Conservation (phyloP, 73 alveolate species). For the Paramecium sexaurelia region DNA sequence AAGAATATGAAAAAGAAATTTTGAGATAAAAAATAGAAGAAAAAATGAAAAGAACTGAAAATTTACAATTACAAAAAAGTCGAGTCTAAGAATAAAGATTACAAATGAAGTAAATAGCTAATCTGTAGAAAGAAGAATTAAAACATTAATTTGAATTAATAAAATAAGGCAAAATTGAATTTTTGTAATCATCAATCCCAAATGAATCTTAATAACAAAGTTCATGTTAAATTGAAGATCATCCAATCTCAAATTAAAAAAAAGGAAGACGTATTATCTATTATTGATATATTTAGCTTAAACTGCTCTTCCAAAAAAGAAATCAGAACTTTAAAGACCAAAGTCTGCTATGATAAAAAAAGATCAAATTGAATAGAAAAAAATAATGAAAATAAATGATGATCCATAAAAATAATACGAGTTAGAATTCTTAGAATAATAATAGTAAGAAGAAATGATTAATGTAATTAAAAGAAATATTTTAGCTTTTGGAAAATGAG, state of each 20-base stretch:
- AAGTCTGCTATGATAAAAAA: not conserved
- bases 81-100: not conserved
- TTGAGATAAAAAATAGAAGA: conserved; percentile 21
- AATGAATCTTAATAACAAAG: not conserved
- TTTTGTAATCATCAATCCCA: not conserved
- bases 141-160: not conserved
- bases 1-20: conserved; percentile 6
- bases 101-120: not conserved
- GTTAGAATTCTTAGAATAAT: not conserved
- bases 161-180: not conserved
- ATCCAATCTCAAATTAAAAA: not conserved
- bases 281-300: not conserved
- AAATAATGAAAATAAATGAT: not conserved
- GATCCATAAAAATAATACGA: not conserved
- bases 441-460: conserved; percentile 25
- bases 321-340: not conserved
- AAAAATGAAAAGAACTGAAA: conserved; percentile 5
- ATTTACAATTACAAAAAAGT: not conserved
- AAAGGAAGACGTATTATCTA: conserved; percentile 29
- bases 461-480: not conserved
- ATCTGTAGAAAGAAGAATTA: not conserved
- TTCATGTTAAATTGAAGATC: not conserved
- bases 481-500: conserved; percentile 12
- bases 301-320: conserved; percentile 26
- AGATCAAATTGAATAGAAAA: not conserved